Evolutionary conservation across 192 early-diverging fungal species (phyloP).

Genomic region (Podila minutissima): DNA sequence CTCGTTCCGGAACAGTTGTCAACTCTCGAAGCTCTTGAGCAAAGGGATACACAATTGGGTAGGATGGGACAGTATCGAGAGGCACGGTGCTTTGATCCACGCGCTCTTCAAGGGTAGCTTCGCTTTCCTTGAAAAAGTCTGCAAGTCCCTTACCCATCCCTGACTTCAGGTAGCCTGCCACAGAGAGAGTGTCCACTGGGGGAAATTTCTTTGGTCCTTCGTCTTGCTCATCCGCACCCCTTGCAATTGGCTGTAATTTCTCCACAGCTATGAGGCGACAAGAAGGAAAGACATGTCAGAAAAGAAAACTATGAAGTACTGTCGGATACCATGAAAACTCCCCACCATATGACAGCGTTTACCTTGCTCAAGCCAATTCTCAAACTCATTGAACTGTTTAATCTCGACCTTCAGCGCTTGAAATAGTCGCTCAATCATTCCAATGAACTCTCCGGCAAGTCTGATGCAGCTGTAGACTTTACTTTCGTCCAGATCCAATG

Average conservation of each 20-base stretch:
- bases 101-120: background rate
- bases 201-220: constrained; percentile 15
- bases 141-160: constrained; percentile 7
- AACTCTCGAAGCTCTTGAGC: constrained; percentile 6
- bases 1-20: background rate
- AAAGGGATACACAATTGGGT: constrained; percentile 32
- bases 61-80: constrained; percentile 1
- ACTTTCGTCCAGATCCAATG: constrained; percentile 10
- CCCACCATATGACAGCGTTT: background rate
- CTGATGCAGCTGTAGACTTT: constrained; percentile 26
- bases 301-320: background rate
- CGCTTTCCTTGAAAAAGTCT: constrained; percentile 12
- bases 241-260: constrained; percentile 10
- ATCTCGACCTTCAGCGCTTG: constrained; percentile 23
- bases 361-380: constrained; percentile 46
- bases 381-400: constrained; percentile 40
- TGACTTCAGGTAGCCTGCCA: constrained; percentile 17
- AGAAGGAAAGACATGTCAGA: background rate
- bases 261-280: constrained; percentile 13
- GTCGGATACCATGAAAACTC: background rate
- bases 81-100: background rate
- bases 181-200: constrained; percentile 13
- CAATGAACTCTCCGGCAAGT: constrained; percentile 33
- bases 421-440: constrained; percentile 22
- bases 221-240: constrained; percentile 18